phyloP scores from a whole-genome alignment of 176 grass and related monocot genomes.

The Oryza meyeriana region DNA sequence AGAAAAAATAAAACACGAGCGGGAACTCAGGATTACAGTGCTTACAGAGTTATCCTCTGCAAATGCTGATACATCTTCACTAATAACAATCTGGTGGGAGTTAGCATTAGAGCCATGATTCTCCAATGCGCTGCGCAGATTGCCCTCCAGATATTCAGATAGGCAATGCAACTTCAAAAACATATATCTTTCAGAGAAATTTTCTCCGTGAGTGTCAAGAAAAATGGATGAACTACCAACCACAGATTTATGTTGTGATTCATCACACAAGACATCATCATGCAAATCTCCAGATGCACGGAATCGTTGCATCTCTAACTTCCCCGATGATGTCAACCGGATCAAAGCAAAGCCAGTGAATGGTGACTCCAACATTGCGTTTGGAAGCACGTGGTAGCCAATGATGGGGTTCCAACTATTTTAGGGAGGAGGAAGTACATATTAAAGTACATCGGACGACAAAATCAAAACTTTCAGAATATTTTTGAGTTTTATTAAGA shows the following conservation, averaged over 20 bases:
- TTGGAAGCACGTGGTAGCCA: constrained; percentile 68
- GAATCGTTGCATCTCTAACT: constrained; percentile 79
- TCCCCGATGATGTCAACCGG: constrained; percentile 56
- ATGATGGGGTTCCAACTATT: constrained; percentile 39
- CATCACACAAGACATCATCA: constrained; percentile 27
- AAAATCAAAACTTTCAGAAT: too few relatives aligned
- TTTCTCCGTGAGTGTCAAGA: constrained; percentile 19
- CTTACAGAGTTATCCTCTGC: constrained; percentile 41
- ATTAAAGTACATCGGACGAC: too few relatives aligned
- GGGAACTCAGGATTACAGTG: too few relatives aligned
- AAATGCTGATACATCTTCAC: constrained; percentile 54
- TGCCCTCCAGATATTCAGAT: constrained; percentile 57
- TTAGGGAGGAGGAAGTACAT: too few relatives aligned
- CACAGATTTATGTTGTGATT: constrained; percentile 39
- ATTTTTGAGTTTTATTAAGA: too few relatives aligned
- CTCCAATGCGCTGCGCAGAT: constrained; percentile 51
- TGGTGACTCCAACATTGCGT: constrained; percentile 23
- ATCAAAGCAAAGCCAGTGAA: constrained; percentile 64
- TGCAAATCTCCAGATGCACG: constrained; percentile 18
- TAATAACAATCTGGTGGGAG: constrained; percentile 42
- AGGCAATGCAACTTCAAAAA: constrained; percentile 58
- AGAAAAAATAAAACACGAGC: too few relatives aligned
- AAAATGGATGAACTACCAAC: constrained; percentile 31
- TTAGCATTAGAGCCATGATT: constrained; percentile 36
- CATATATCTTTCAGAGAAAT: constrained; percentile 10